Conservation (phyloP, 345 rosid species). For the Brassica incana region DNA sequence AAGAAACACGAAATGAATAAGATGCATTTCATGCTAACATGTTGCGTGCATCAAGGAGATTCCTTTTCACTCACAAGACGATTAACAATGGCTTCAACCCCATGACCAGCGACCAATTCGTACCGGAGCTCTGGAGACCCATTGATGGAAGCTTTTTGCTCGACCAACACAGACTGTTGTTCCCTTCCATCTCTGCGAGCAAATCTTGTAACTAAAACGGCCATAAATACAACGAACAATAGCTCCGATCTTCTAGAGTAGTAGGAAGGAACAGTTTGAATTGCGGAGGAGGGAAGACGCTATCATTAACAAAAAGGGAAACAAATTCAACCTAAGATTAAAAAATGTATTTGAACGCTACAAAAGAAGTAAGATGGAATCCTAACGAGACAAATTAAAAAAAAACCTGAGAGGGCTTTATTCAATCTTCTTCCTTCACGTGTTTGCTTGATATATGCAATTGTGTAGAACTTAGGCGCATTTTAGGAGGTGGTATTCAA, state of each 20-base stretch:
- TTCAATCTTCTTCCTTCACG: slow-evolving; percentile 5
- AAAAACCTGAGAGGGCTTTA: slow-evolving; percentile 15
- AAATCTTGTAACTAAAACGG: slow-evolving; percentile 33
- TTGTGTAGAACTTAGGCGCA: too few relatives aligned
- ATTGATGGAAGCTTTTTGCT: slow-evolving; percentile 45
- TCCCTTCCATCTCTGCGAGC: slow-evolving; percentile 40
- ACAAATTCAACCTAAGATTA: slow-evolving; percentile 4
- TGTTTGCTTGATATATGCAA: neutral
- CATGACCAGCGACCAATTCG: slow-evolving; percentile 30
- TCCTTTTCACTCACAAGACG: slow-evolving; percentile 53
- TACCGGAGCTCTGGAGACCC: slow-evolving; percentile 30
- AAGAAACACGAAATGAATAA: neutral
- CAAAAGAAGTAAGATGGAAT: neutral
- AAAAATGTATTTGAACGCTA: too few relatives aligned
- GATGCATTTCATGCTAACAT: neutral
- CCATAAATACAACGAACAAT: slow-evolving; percentile 32
- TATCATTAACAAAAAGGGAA: neutral
- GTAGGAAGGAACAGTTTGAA: neutral
- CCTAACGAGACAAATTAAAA: neutral
- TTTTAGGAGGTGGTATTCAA: too few relatives aligned
- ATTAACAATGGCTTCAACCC: slow-evolving; percentile 59
- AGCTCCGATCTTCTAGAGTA: neutral
- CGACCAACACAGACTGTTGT: slow-evolving; percentile 28
- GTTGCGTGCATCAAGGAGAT: slow-evolving; percentile 12
- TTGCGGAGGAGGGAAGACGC: neutral